phyloP scores from a whole-genome alignment of 2,329 filamentous ascomycete genomes.

The Cladophialophora chaetospira region DNA sequence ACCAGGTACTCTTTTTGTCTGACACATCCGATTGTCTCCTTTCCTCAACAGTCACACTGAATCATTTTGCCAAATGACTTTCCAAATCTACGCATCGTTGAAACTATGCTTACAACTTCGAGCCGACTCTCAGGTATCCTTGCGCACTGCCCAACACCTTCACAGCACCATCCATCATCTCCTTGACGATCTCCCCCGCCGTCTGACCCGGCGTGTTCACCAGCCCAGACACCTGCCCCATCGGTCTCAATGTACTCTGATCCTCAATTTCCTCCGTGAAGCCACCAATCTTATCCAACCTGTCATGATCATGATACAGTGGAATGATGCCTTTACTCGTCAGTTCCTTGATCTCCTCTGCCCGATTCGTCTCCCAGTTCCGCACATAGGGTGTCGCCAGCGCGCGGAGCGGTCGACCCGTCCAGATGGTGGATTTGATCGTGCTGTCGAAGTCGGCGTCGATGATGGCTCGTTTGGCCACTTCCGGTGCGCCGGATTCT shows the following conservation, averaged over 20 bases:
- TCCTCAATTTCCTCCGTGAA: constrained; percentile 64
- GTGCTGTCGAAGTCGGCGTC: constrained; percentile 71
- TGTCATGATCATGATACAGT: constrained; percentile 52
- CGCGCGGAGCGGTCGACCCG: constrained; percentile 72
- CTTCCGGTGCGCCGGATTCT: constrained; percentile 60
- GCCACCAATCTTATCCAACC: constrained; percentile 27
- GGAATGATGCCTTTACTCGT: constrained; percentile 71
- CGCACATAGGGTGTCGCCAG: constrained; percentile 74
- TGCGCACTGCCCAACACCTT: constrained; percentile 6
- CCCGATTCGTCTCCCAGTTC: constrained; percentile 68
- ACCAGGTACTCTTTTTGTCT: neutral
- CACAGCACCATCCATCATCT: constrained; percentile 73
- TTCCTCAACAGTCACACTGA: neutral
- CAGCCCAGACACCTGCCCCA: constrained; percentile 79
- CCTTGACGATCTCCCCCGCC: constrained; percentile 72
- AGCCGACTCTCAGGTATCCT: neutral
- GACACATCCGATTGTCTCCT: no score
- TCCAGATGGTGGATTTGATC: constrained; percentile 73
- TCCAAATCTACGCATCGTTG: no score
- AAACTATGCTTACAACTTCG: constrained; percentile 3
- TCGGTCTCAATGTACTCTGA: constrained; percentile 49
- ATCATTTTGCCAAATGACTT: neutral
- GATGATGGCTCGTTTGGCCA: constrained; percentile 55
- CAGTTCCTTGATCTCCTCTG: constrained; percentile 65
- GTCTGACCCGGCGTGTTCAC: constrained; percentile 66